Evolutionary conservation across 2,329 filamentous ascomycete genomes (phyloP).

Genomic region (Aureobasidium sp.): DNA sequence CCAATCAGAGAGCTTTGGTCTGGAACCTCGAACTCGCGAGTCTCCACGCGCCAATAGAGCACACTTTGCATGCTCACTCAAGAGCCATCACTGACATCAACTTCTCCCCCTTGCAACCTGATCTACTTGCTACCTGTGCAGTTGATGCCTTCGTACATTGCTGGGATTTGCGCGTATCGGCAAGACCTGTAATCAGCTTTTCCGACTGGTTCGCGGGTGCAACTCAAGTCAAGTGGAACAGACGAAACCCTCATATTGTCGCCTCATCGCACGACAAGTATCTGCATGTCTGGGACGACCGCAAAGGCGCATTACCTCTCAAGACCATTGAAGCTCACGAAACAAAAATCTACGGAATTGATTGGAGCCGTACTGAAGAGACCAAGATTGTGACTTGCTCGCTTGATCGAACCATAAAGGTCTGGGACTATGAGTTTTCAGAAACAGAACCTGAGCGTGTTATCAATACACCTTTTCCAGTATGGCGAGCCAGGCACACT

Average conservation of each 20-base stretch:
- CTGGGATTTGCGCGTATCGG: constrained; percentile 75
- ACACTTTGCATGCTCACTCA: constrained; percentile 75
- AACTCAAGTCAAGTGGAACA: constrained; percentile 91
- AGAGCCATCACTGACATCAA: constrained; percentile 94
- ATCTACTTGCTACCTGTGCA: constrained; percentile 79
- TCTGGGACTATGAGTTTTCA: constrained; percentile 69
- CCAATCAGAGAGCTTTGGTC: constrained; percentile 86
- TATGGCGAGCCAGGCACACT: constrained; percentile 85
- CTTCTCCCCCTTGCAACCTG: constrained; percentile 86
- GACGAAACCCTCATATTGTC: constrained; percentile 75
- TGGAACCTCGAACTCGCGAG: constrained; percentile 75
- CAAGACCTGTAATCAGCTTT: constrained; percentile 67
- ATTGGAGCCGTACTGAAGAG: constrained; percentile 76
- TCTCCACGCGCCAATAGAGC: constrained; percentile 74
- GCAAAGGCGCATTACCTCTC: constrained; percentile 67
- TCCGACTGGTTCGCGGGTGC: constrained; percentile 91
- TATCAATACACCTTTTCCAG: constrained; percentile 74
- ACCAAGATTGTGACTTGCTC: constrained; percentile 78
- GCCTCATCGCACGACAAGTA: constrained; percentile 86
- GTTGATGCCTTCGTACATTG: constrained; percentile 89
- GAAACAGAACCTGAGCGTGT: constrained; percentile 62
- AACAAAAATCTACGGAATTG: constrained; percentile 90
- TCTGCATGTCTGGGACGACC: constrained; percentile 82
- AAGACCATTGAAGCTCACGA: constrained; percentile 79
- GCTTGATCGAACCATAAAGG: constrained; percentile 82